Conservation (phyloP, 1,139 yeast species). For the Pichia sp. region DNA sequence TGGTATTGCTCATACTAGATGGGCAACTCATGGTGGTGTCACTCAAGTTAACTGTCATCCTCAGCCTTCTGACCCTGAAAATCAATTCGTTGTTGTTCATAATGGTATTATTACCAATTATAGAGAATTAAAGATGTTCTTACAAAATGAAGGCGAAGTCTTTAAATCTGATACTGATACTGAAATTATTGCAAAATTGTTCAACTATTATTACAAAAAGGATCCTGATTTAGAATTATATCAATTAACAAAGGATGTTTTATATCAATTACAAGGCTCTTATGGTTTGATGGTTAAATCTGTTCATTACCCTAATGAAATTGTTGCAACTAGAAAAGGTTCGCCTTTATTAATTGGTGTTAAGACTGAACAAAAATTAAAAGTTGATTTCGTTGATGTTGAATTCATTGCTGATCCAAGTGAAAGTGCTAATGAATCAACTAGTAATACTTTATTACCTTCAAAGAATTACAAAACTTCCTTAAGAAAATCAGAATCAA, state of each 20-base stretch:
- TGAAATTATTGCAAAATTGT: slow-evolving; percentile 93
- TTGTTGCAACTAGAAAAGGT: slow-evolving; percentile 96
- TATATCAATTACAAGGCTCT: slow-evolving; percentile 93
- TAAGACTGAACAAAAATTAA: slow-evolving; percentile 87
- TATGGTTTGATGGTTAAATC: slow-evolving; percentile 94
- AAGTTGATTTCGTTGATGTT: slow-evolving; percentile 97
- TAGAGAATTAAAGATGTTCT: slow-evolving; percentile 79
- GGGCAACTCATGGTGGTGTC: slow-evolving; percentile 99
- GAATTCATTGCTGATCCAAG: slow-evolving; percentile 70
- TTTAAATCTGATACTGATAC: slow-evolving; percentile 97
- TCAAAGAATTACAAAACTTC: slow-evolving; percentile 16
- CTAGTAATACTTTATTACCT: slow-evolving; percentile 10
- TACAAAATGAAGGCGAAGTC: slow-evolving; percentile 67
- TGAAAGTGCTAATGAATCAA: slow-evolving; percentile 9
- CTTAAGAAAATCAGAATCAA: slow-evolving; percentile 28
- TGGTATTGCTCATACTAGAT: slow-evolving; percentile 98
- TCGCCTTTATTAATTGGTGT: slow-evolving; percentile 97
- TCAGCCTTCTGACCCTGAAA: slow-evolving; percentile 75
- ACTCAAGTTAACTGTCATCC: slow-evolving; percentile 87
- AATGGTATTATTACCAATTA: slow-evolving; percentile 97
- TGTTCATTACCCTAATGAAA: slow-evolving; percentile 88
- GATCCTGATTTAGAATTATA: slow-evolving; percentile 76
- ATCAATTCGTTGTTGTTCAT: slow-evolving; percentile 90
- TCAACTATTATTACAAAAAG: slow-evolving; percentile 76
- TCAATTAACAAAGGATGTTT: slow-evolving; percentile 86